phyloP scores from a whole-genome alignment of 1,139 yeast genomes.

The Zygosaccharomyces sapae region DNA sequence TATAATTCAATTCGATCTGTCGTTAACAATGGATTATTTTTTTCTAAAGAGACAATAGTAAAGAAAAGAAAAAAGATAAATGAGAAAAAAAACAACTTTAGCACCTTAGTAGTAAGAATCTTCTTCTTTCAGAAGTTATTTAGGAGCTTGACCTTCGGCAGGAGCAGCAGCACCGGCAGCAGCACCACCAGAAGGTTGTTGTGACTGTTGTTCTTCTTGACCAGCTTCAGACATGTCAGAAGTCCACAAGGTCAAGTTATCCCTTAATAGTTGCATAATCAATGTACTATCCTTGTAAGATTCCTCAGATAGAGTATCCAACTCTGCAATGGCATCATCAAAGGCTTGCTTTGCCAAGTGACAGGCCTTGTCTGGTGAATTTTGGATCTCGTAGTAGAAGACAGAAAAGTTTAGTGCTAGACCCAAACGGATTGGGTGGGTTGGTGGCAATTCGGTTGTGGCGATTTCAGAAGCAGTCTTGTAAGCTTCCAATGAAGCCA shows the following conservation, averaged over 20 bases:
- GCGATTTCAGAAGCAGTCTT: constrained; percentile 96
- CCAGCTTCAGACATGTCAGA: constrained; percentile 90
- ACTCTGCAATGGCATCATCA: constrained; percentile 98
- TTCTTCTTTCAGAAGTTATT: constrained; percentile 15
- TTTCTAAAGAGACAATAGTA: constrained; percentile 1
- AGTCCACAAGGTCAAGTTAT: constrained; percentile 97
- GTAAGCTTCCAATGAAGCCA: constrained; percentile 89
- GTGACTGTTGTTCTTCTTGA: constrained; percentile 42
- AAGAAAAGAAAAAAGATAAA: constrained; percentile 4
- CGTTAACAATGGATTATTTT: constrained; percentile 1
- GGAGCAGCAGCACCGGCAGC: constrained; percentile 48
- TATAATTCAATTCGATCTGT: not conserved
- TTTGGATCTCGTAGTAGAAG: constrained; percentile 95
- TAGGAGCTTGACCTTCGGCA: constrained; percentile 39
- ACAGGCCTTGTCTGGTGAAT: constrained; percentile 98
- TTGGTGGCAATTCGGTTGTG: constrained; percentile 93
- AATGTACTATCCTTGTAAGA: constrained; percentile 97
- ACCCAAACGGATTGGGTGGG: constrained; percentile 98
- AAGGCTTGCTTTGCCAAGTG: constrained; percentile 98
- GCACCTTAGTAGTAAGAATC: constrained; percentile 2
- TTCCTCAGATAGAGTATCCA: constrained; percentile 95
- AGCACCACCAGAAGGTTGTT: constrained; percentile 16
- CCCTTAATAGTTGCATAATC: constrained; percentile 97
- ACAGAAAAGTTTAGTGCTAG: constrained; percentile 97
- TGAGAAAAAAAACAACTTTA: constrained; percentile 1